Base-by-base conservation (phyloP, 371 early-diverging fungal species). In the Entomophthora muscae region DNA sequence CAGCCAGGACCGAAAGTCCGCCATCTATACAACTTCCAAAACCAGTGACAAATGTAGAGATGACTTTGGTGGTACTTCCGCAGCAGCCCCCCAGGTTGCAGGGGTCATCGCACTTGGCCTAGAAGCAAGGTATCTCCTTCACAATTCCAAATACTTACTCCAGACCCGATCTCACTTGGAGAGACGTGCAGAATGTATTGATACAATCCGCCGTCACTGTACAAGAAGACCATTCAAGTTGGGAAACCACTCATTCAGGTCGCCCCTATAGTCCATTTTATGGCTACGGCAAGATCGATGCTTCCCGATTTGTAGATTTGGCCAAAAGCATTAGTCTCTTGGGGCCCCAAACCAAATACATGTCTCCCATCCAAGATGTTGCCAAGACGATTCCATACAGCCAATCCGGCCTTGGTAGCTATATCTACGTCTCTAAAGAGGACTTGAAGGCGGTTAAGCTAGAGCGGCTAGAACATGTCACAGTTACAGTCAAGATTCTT, bases 21-120 rank as follows among this genome's bases (percentile, higher is more conserved):
- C 42, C 10, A 42, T 42, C 17, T 42, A 10, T 42, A 42, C 42
- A 5, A 42, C 42, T 17, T 42, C 42, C 42, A 42, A 17, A 10
- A 42, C 5, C 69, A 91, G 93, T 32, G 42, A 17, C 17, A 17
- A 42, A 42, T 42, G 42, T 42, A 42, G 17, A 5, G 42, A 17
- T 10, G 17, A 17, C 10, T 42, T 42, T 70, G 91, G 93, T 32
- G 98, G 98, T 27, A 98, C 98, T 0, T 93, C 94, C 1, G 98
- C 98, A 0, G 97, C 98, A 1, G 96, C 95, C 0, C 98, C 98
- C 7, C 72, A 93, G 64, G 96, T 86, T 5, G 89, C 92, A 0
- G 98, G 93, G 33, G 79, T 95, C n/a, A 83, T 84, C 73, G 91
- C 98, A 0, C 82, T 98, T 32, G 93, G 84, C 0, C 72, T 96